Base-by-base conservation (phyloP, 129 eudicot species). In the Tanacetum coccineum region DNA sequence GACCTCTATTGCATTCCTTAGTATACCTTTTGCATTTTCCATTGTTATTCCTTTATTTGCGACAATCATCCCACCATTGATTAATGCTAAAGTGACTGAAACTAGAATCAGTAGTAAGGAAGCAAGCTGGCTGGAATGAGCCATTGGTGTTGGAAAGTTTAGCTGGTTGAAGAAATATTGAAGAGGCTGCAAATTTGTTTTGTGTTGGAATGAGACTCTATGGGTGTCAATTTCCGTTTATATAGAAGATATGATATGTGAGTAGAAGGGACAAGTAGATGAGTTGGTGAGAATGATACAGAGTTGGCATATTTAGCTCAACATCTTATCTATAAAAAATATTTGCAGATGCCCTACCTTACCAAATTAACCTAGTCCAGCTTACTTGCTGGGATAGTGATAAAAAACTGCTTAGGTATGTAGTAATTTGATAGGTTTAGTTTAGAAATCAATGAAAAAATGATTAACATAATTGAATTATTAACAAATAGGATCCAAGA, bases 101-200 rank as follows among this genome's bases (percentile, higher is more conserved):
- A 73, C 14, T 30, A 74, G 39, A 14, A 65, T 56, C 20, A 74
- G 18, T n/a, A 74, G 42, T 10, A 66, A 55, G 14, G 26, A 74
- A 42, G 20, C n/a, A 66, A 42, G 36, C 57, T n/a, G 20, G 50
- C n/a, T n/a, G n/a, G 46, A 46, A 57, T 9, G n/a, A n/a, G 78
- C 78, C 72, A 65, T 74, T 73, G 70, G 20, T 40, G 60, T n/a
- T 52, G 70, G 4, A 57, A 10, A 61, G 8, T 61, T 11, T n/a
- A 11, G 47, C 17, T 18, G n/a, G 50, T 18, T 7, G 36, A 19
- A 42, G 17, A 11, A 63, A 17, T n/a, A 67, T 7, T 17, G 3
- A 67, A n/a, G n/a, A 53, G 62, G 20, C n/a, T 9, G 7, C 49
- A 21, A 42, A 46, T 57, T 30, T 21, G 19, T 9, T 53, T n/a